A percentile compares a stretch with the other conserved stretches of the same genome.
These are phyloP conservation scores for Geosmithia flava DNA, from an alignment of 2,329 filamentous ascomycete genomes.

Conservation along the genomic window DNA sequence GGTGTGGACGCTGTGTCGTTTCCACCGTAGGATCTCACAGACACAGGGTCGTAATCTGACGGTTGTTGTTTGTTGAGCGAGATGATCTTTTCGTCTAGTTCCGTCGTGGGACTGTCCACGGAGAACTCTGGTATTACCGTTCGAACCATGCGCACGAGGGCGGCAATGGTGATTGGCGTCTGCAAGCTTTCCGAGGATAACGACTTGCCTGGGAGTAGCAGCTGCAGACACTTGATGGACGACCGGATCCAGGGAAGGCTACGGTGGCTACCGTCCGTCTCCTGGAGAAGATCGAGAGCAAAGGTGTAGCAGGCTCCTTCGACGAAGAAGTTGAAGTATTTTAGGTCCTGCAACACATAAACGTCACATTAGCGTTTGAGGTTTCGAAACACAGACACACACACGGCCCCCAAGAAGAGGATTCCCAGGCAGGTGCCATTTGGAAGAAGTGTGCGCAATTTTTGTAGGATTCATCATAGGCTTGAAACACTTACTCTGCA, in stretches of 20 bases:
- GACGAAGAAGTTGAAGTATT: constrained; percentile 30
- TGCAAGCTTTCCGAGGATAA: constrained; percentile 7
- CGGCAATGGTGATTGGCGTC: constrained; percentile 10
- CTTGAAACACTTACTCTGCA: constrained; percentile 18
- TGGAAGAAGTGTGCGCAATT: background rate
- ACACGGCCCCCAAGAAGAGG: too few relatives aligned
- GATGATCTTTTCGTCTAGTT: background rate
- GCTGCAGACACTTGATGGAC: constrained; percentile 19
- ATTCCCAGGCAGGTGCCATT: too few relatives aligned
- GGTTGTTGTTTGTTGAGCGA: constrained; percentile 8
- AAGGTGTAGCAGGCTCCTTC: constrained; percentile 26
- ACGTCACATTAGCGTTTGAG: background rate
- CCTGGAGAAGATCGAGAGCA: constrained; percentile 28
- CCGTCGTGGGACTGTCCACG: background rate
- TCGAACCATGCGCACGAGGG: constrained; percentile 16
- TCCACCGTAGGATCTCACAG: constrained; percentile 1
- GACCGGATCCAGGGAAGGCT: constrained; percentile 29
- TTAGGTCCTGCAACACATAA: constrained; percentile 19
- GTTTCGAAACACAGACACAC: background rate
- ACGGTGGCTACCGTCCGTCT: constrained; percentile 17
- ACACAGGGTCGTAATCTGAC: background rate
- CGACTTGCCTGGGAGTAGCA: constrained; percentile 14
- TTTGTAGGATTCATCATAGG: background rate
- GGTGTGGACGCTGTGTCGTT: constrained; percentile 1
- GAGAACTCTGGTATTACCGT: constrained; percentile 13